Conservation (phyloP, 2,329 filamentous ascomycete genomes). For the Claviceps citrina region DNA sequence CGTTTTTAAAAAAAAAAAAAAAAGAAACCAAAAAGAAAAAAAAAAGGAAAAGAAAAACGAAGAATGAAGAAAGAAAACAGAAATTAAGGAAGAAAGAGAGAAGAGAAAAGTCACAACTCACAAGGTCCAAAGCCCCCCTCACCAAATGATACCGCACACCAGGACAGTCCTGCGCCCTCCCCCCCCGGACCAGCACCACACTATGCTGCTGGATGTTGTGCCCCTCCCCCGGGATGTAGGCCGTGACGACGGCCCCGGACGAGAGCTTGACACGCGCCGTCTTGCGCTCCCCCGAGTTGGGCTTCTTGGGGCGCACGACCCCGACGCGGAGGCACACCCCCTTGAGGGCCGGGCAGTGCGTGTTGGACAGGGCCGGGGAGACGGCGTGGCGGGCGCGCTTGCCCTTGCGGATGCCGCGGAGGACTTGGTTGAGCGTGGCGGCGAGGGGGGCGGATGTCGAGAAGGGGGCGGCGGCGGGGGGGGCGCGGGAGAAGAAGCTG, state of each 20-base stretch:
- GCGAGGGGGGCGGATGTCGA: conserved; percentile 39
- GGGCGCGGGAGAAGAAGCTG: not conserved
- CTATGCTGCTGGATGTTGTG: conserved; percentile 99
- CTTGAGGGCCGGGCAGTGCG: conserved; percentile 67
- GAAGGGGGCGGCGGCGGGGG: conserved; percentile 27
- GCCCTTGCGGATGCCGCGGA: conserved; percentile 59
- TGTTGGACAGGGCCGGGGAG: conserved; percentile 64
- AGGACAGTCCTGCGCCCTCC: conserved; percentile 89
- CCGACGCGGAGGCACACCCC: conserved; percentile 92
- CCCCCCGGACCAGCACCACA: conserved; percentile 88
- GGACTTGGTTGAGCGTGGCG: conserved; percentile 60
- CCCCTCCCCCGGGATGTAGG: conserved; percentile 92
- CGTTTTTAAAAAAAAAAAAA: not conserved
- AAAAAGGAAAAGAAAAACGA: not conserved
- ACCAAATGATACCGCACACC: conserved; percentile 95
- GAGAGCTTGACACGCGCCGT: conserved; percentile 82
- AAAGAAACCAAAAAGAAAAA: too few species aligned
- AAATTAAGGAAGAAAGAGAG: not conserved
- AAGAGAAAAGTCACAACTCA: conserved; percentile 32
- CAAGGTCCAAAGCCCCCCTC: conserved; percentile 81
- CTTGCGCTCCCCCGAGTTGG: conserved; percentile 94
- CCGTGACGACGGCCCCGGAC: conserved; percentile 72
- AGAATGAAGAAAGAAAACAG: not conserved
- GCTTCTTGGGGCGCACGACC: conserved; percentile 92
- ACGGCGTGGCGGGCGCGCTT: conserved; percentile 73